phyloP scores from a whole-genome alignment of 2,329 filamentous ascomycete species.

The Fusarium praegraminearum region DNA sequence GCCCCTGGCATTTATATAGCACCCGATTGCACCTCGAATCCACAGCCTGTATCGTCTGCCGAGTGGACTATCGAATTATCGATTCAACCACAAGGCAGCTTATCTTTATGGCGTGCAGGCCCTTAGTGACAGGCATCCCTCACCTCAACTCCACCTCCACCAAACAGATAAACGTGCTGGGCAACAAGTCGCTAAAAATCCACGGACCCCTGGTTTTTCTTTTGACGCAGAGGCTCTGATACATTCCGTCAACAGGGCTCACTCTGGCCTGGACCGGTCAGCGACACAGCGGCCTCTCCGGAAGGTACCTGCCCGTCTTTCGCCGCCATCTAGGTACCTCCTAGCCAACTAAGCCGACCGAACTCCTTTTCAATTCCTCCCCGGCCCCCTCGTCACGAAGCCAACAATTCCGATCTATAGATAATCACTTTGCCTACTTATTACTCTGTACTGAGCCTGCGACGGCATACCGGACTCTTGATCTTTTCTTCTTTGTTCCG shows the following conservation, averaged over 20 bases:
- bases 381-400: conserved; percentile 19
- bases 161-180: conserved; percentile 35
- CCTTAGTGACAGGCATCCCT: conserved; percentile 25
- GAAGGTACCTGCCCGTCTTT: conserved; percentile 38
- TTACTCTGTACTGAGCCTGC: conserved; percentile 5
- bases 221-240: conserved; percentile 36
- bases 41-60: conserved; percentile 15
- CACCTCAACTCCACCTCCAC: conserved; percentile 21
- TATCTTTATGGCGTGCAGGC: conserved; percentile 1
- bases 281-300: conserved; percentile 39
- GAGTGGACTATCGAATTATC: conserved; percentile 2
- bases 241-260: conserved; percentile 37
- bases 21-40: conserved; percentile 14
- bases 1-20: conserved; percentile 11
- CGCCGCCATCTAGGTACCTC: conserved; percentile 28
- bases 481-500: conserved; percentile 10
- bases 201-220: conserved; percentile 13
- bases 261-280: conserved; percentile 41
- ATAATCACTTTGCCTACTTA: conserved; percentile 6
- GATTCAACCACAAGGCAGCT: neutral
- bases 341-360: conserved; percentile 19
- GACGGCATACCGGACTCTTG: conserved; percentile 10
- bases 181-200: conserved; percentile 28
- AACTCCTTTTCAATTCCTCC: conserved; percentile 34
- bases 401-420: conserved; percentile 2